Percentiles rank a stretch among this genome's conserved stretches.
Conservation (phyloP, 169 alveolate genomes). For the Plasmodium fragile region DNA sequence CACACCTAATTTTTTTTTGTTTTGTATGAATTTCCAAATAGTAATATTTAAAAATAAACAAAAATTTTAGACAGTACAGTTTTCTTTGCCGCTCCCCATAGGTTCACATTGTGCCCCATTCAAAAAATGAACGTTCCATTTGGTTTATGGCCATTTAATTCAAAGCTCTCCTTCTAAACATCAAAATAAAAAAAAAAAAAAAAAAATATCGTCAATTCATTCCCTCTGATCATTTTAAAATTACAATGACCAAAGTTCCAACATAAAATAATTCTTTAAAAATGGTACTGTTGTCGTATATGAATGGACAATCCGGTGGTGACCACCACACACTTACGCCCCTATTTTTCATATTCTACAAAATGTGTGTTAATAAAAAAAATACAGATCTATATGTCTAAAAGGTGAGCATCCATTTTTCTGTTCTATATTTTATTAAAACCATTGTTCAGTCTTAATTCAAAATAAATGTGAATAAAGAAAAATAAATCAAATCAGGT, state of each 20-base stretch:
- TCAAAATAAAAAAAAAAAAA: background rate
- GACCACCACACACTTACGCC: background rate
- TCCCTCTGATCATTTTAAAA: background rate
- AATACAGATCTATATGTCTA: background rate
- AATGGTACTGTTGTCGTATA: background rate
- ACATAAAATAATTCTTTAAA: background rate
- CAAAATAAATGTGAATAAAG: background rate
- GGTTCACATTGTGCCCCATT: background rate
- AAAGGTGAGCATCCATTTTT: background rate
- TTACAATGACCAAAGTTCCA: background rate
- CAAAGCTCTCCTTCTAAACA: background rate
- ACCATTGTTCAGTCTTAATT: background rate
- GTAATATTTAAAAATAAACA: background rate
- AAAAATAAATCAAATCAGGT: too few species aligned
- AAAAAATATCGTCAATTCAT: background rate
- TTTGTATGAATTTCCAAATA: background rate
- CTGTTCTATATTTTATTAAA: background rate
- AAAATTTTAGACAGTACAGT: background rate
- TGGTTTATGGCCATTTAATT: background rate
- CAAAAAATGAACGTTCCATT: background rate
- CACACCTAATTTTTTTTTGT: background rate
- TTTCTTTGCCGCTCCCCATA: background rate
- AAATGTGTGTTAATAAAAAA: background rate
- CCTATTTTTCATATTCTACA: background rate
- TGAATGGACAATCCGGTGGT: background rate